A percentile compares a stretch with the other conserved stretches of the same genome.
phyloP scores from a whole-genome alignment of 2,329 filamentous ascomycete genomes.

The Beauveria brongniartii region DNA sequence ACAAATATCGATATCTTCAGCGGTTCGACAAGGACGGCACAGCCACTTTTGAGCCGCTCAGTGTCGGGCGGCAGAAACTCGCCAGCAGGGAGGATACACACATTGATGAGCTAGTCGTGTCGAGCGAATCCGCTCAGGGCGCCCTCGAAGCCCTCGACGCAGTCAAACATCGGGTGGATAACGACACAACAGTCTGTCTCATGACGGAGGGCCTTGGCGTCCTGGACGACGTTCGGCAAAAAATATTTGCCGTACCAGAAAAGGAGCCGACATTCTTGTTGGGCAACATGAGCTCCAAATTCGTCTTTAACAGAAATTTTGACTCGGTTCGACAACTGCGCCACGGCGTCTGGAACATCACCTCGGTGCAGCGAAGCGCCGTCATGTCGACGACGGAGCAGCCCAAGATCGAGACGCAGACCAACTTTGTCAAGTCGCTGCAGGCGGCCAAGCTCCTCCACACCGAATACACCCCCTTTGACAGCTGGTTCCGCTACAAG shows the following conservation, averaged over 20 bases:
- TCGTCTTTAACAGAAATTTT: conserved; percentile 33
- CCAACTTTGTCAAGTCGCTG: conserved; percentile 17
- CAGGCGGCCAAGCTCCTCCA: conserved; percentile 8
- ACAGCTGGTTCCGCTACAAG: conserved; percentile 62
- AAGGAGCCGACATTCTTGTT: conserved; percentile 68
- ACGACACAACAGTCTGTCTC: conserved; percentile 64
- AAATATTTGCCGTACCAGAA: conserved; percentile 59
- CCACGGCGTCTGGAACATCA: conserved; percentile 24
- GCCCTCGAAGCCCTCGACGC: conserved; percentile 45
- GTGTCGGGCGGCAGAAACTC: not conserved
- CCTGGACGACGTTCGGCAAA: conserved; percentile 65
- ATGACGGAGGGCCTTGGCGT: conserved; percentile 77
- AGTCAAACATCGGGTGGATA: conserved; percentile 58
- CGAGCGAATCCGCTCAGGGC: conserved; percentile 50
- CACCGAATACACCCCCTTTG: conserved; percentile 22
- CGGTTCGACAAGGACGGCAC: conserved; percentile 12
- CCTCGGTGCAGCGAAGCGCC: conserved; percentile 14
- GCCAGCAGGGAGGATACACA: conserved; percentile 30
- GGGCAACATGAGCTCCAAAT: conserved; percentile 47
- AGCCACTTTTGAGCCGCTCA: conserved; percentile 12
- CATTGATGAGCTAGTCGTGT: conserved; percentile 66
- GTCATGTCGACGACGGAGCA: conserved; percentile 12
- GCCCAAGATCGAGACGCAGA: conserved; percentile 15
- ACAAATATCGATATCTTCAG: conserved; percentile 25
- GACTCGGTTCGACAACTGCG: conserved; percentile 32